A percentile compares a stretch with the other conserved stretches of the same genome.
Evolutionary conservation across 805 yeast genomes (phyloP).

Genomic region (Alloascoidea hylecoeti): DNA sequence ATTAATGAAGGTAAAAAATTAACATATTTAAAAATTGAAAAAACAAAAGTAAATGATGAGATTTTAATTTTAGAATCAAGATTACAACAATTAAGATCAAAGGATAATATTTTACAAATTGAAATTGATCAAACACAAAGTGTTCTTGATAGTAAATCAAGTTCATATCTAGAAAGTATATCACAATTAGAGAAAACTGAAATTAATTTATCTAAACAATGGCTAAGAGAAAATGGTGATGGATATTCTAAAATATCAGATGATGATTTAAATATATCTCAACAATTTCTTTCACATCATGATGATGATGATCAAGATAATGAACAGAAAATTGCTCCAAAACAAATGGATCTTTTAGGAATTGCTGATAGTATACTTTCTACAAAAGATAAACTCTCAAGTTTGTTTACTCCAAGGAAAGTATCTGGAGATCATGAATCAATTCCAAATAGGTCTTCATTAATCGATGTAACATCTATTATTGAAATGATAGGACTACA

Average conservation of each 20-base stretch:
- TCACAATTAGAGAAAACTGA: background rate
- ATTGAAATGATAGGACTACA: background rate
- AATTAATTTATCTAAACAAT: background rate
- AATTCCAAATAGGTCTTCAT: too few species aligned
- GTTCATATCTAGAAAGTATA: background rate
- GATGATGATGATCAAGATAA: background rate
- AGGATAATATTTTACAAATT: background rate
- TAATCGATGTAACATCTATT: background rate
- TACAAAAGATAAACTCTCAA: background rate
- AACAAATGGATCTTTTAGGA: background rate
- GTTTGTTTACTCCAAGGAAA: too few species aligned
- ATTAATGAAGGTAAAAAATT: background rate
- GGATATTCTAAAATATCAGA: background rate
- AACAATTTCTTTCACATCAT: background rate
- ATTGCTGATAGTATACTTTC: background rate
- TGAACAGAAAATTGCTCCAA: background rate
- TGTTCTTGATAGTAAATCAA: background rate
- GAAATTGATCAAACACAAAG: background rate
- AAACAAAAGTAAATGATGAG: background rate
- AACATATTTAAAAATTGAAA: background rate
- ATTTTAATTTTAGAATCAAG: background rate
- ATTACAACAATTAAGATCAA: background rate
- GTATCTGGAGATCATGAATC: too few species aligned
- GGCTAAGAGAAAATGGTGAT: background rate
- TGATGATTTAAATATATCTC: background rate